Percentiles rank a stretch among this genome's conserved stretches.
Conservation (phyloP, 2,329 filamentous ascomycete species). For the Exserohilum turcica region DNA sequence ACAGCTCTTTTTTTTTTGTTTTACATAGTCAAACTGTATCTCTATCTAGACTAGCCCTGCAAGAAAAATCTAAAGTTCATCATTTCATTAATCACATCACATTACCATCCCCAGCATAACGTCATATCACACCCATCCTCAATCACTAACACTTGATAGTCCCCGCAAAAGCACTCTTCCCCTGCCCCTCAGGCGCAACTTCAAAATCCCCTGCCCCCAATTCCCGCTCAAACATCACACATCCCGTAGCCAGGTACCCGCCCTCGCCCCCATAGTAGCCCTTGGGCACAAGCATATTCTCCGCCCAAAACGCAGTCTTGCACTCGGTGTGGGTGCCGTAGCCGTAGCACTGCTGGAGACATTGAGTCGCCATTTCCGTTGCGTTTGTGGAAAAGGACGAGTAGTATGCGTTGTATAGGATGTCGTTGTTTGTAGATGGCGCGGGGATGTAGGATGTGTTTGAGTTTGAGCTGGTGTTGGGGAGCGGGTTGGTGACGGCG, state of each 20-base stretch:
- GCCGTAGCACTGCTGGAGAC: conserved; percentile 51
- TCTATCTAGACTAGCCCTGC: no score
- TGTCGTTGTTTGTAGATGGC: conserved; percentile 21
- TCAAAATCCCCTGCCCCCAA: conserved; percentile 39
- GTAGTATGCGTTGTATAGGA: conserved; percentile 43
- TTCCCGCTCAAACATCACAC: conserved; percentile 43
- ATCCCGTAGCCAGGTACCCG: conserved; percentile 41
- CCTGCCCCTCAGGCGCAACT: conserved; percentile 36
- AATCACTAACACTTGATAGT: conserved; percentile 41
- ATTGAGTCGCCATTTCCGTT: conserved; percentile 38
- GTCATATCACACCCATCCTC: not conserved
- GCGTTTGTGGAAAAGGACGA: conserved; percentile 34
- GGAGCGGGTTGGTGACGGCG: conserved; percentile 40
- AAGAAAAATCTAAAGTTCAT: no score
- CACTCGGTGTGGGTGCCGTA: conserved; percentile 45
- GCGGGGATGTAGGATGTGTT: conserved; percentile 34
- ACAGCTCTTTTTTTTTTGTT: not conserved
- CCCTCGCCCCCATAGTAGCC: conserved; percentile 41
- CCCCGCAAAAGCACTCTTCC: conserved; percentile 36
- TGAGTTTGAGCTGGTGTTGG: not conserved
- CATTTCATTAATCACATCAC: not conserved
- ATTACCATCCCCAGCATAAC: no score
- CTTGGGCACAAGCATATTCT: conserved; percentile 45
- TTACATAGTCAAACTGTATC: no score
- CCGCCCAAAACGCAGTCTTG: conserved; percentile 45